Evolutionary conservation across 768 basidiomycete genomes (phyloP).

Genomic region (Suillus ampliporus): DNA sequence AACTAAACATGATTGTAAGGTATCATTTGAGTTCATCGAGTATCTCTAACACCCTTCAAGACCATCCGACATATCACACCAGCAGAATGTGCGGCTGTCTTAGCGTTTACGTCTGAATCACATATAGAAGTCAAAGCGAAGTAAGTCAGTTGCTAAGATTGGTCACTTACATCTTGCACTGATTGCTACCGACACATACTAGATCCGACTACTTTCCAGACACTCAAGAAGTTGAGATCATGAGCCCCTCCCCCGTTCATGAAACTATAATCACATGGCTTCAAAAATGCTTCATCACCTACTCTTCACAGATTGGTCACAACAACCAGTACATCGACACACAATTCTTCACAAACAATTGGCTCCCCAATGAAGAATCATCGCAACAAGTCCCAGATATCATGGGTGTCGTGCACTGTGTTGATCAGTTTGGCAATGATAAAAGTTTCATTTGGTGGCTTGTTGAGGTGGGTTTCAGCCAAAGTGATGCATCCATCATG

Average conservation of each 20-base stretch:
- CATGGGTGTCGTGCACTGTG: not conserved
- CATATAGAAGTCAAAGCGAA: not conserved
- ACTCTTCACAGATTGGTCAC: not conserved
- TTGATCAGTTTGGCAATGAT: not conserved
- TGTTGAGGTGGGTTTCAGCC: not conserved
- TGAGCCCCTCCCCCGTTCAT: not conserved
- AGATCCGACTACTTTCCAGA: not conserved
- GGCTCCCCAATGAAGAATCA: not conserved
- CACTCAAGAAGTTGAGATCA: not conserved
- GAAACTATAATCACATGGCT: not conserved
- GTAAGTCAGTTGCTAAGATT: not conserved
- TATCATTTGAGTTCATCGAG: not conserved
- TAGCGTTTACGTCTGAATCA: not conserved
- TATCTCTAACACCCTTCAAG: not conserved
- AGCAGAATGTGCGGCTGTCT: not conserved
- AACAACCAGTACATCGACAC: not conserved
- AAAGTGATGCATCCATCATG: not conserved
- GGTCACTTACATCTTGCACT: not conserved
- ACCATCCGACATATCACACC: not conserved
- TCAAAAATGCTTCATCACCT: not conserved
- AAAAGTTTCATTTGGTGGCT: not conserved
- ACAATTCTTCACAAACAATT: not conserved
- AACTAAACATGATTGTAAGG: not conserved
- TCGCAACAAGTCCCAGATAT: not conserved
- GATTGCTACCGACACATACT: not conserved